Base-by-base conservation (phyloP, 441 rosid genomes). In the Brassica hybrid region DNA sequence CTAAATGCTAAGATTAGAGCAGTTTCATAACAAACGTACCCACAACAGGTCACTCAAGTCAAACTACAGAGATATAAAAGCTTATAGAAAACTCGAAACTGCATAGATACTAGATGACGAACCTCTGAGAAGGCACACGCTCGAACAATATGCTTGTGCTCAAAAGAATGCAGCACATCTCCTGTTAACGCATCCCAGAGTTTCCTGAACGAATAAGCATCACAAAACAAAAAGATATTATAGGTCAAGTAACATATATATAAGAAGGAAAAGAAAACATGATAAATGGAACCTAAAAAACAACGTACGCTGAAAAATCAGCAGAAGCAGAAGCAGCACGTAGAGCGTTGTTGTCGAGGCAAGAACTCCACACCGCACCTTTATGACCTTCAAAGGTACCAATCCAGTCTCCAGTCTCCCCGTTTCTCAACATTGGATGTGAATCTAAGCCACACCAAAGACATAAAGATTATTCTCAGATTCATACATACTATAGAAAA, bases 351-450 rank as follows among this genome's bases (percentile, higher is more conserved):
- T 85, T 88, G 72, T 95, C 98, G 65, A 95, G 73, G 74, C 99
- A 91, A 80, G 93, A 91, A 76, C 99, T 91, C 99, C 99, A 95
- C 67, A 95, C 98, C 13, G 97, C 99, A 79, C 99, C 99, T 84
- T 95, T 95, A 71, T 95, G 99, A 45, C 99, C 99, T 84, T 91
- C 97, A 85, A 95, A 95, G 7, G 99, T 95, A 45, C 99, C 98
- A 82, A 95, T 89, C 99, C 99, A 95, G 76, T 95, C 99, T 67
- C 98, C 99, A 65, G 92, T 95, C 83, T 93, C 99, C 21, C 98
- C 99, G 80, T 95, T 93, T 77, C 98, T 91, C 84, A 95, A 77
- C 99, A 95, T 93, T n/a, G 98, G 98, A 82, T 80, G 88, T n/a
- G 96, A 91, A 87, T 95, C 99, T 95, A 83, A 34, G 17, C 32